Evolutionary conservation across 2,329 filamentous ascomycete species (phyloP).

Genomic region (Trichoderma harzianum): DNA sequence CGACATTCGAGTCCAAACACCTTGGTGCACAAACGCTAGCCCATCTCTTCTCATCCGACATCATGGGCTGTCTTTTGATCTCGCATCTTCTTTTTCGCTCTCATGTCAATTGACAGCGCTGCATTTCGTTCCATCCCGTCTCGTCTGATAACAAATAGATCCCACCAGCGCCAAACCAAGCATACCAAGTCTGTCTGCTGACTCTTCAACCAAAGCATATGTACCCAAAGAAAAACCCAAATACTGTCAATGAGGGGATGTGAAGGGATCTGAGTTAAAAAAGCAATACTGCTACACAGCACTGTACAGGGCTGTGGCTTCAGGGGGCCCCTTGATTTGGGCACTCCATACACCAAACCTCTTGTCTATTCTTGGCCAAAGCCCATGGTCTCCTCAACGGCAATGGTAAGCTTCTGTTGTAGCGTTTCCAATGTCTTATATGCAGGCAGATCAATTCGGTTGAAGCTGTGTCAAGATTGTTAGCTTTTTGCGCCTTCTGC

Average conservation of each 20-base stretch:
- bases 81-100: background rate
- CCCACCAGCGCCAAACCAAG: slow-evolving; percentile 35
- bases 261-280: background rate
- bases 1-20: background rate
- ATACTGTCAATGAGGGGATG: slow-evolving; percentile 17
- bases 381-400: slow-evolving; percentile 97
- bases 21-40: background rate
- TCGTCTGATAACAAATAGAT: slow-evolving; percentile 19
- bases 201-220: slow-evolving; percentile 30
- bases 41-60: background rate
- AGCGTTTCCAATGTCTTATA: slow-evolving; percentile 87
- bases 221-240: slow-evolving; percentile 31
- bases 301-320: slow-evolving; percentile 1
- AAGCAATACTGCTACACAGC: slow-evolving; percentile 8
- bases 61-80: background rate
- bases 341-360: slow-evolving; percentile 16
- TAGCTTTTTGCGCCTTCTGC: slow-evolving; percentile 8
- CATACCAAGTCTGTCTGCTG: slow-evolving; percentile 30
- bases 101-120: slow-evolving; percentile 6
- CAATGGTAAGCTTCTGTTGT: slow-evolving; percentile 88
- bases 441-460: slow-evolving; percentile 88
- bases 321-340: background rate
- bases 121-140: slow-evolving; percentile 13
- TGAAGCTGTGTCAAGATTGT: slow-evolving; percentile 66
- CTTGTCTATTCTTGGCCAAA: slow-evolving; percentile 85